phyloP scores from a whole-genome alignment of 805 yeast species.

The Zygosaccharomyces siamensis region DNA sequence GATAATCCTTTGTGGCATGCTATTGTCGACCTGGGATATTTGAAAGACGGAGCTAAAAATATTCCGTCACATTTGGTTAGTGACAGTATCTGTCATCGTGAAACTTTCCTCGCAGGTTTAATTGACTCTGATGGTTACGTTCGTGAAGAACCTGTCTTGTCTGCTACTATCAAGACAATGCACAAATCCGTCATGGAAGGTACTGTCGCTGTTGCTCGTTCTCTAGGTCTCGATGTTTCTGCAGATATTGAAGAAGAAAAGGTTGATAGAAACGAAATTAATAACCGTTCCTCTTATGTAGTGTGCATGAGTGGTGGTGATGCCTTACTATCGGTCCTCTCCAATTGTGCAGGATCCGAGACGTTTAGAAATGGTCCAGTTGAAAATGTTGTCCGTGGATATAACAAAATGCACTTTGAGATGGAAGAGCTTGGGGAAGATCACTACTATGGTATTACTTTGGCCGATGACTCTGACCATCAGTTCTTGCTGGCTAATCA shows the following conservation, averaged over 20 bases:
- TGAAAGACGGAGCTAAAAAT: constrained; percentile 16
- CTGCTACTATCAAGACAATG: constrained; percentile 30
- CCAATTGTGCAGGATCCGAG: constrained; percentile 2
- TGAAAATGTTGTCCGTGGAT: constrained; percentile 17
- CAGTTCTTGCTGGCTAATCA: constrained; percentile 39
- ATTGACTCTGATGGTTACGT: constrained; percentile 37
- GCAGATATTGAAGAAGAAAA: constrained; percentile 11
- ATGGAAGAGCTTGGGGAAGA: constrained; percentile 29
- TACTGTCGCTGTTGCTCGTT: constrained; percentile 37
- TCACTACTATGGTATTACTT: constrained; percentile 43
- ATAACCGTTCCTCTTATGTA: constrained; percentile 1
- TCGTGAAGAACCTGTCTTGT: constrained; percentile 3
- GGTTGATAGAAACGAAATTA: constrained; percentile 4
- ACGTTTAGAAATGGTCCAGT: too few species aligned
- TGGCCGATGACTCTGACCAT: constrained; percentile 39
- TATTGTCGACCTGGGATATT: constrained; percentile 18
- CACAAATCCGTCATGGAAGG: constrained; percentile 30
- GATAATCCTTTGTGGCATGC: constrained; percentile 24
- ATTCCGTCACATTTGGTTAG: constrained; percentile 32
- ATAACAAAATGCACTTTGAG: constrained; percentile 32
- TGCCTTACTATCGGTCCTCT: constrained; percentile 14
- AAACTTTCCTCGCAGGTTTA: constrained; percentile 42
- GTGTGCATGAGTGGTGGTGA: constrained; percentile 16
- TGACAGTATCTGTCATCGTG: constrained; percentile 38
- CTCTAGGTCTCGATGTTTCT: constrained; percentile 38